Evolutionary conservation across 495 filamentous ascomycete species (phyloP).

Genomic region (Xylaria grammica): DNA sequence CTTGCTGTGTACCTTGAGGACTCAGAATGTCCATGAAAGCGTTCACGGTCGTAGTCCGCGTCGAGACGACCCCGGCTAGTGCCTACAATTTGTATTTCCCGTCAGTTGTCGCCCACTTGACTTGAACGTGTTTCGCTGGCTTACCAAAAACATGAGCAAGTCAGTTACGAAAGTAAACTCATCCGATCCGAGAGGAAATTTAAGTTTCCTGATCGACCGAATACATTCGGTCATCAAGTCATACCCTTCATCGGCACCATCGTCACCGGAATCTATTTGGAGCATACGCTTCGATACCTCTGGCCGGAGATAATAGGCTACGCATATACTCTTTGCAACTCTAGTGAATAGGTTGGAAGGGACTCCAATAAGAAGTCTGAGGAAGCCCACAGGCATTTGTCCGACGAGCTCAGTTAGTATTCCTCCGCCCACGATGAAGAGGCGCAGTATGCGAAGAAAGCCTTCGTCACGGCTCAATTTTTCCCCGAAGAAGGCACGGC

Average conservation of each 20-base stretch:
- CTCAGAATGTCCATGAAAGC: slow-evolving; percentile 8
- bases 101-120: background rate
- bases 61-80: slow-evolving; percentile 5
- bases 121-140: background rate
- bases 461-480: background rate
- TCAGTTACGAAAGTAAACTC: slow-evolving; percentile 8
- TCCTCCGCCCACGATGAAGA: slow-evolving; percentile 9
- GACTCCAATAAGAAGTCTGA: slow-evolving; percentile 6
- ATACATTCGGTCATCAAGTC: slow-evolving; percentile 6
- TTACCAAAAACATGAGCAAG: slow-evolving; percentile 11
- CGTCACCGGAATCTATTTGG: background rate
- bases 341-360: background rate
- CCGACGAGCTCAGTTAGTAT: slow-evolving; percentile 15
- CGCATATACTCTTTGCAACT: background rate
- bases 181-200: slow-evolving; percentile 1
- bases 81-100: background rate
- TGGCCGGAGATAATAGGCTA: slow-evolving; percentile 9
- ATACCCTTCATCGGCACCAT: background rate
- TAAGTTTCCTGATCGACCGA: slow-evolving; percentile 4
- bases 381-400: background rate
- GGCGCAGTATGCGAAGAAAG: background rate
- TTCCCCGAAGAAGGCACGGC: background rate
- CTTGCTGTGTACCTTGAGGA: background rate
- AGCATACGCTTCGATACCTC: slow-evolving; percentile 2
- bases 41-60: background rate